Base-by-base conservation (phyloP, 352 stramenopile species). In the Blastocystis sp. region DNA sequence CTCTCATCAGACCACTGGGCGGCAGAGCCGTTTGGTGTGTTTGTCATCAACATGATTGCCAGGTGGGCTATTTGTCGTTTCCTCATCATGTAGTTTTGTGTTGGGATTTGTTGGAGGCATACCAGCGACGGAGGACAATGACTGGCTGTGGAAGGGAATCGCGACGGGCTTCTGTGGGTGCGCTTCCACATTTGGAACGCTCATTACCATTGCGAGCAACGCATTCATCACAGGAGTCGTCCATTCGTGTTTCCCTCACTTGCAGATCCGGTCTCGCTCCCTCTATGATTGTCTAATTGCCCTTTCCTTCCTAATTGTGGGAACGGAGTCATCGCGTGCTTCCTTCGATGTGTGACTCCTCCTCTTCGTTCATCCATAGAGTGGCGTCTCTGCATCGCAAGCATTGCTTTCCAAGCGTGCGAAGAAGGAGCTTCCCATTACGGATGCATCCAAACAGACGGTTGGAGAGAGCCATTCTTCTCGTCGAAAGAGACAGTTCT, bases 1-100 rank as follows among this genome's bases (percentile, higher is more conserved):
- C 28, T 76, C 66, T 10, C 14, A 57, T 24, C 4, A 28, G 40
- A 57, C 54, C 34, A 9, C 24, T 59, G 28, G 9, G 28, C 14
- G n/a, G 21, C 21, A 28, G 34, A 42, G 2, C 48, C 52, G 1
- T 38, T 76, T 11, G 66, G 21, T n/a, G 66, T 57, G 2, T 76
- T 76, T 11, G 21, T 76, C n/a, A n/a, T 76, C n/a, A 76, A 76
- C 52, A 57, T 57, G 48, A 76, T 76, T 60, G 66, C 66, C 42
- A 76, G 66, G 66, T 54, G 28, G 4, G 2, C 10, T 11, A 11
- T 38, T 42, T 48, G 1, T 57, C 48, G 48, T 57, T 24, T 59
- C 11, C 28, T 42, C 66, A 52, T 24, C 42, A 28, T n/a, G 21
- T 76, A 76, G 66, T 57, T 76, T 76, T n/a, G 48, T 76, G 14